These are phyloP conservation scores for Penicillium sp. DNA, from an alignment of 2,329 filamentous ascomycete genomes.

Conservation along the genomic window DNA sequence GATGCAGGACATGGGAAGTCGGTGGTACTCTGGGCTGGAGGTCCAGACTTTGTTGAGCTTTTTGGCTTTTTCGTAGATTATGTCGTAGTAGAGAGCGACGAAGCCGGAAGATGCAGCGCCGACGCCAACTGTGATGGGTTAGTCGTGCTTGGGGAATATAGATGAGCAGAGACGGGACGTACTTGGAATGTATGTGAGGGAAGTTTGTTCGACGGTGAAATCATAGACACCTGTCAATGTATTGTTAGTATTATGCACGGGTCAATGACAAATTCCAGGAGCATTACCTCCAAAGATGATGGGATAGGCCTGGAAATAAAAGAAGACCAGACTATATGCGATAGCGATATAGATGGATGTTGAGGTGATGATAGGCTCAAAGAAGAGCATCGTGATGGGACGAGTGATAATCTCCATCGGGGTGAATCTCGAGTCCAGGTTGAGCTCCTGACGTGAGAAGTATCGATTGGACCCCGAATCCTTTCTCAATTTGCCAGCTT, in stretches of 20 bases:
- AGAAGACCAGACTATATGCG: constrained; percentile 66
- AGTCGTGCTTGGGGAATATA: background rate
- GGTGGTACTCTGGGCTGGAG: constrained; percentile 56
- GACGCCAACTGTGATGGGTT: constrained; percentile 49
- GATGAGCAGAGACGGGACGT: constrained; percentile 1
- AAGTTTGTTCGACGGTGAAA: constrained; percentile 62
- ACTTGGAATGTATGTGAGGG: constrained; percentile 65
- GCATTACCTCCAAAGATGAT: constrained; percentile 60
- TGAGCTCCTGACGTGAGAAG: constrained; percentile 58
- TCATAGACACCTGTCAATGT: constrained; percentile 53
- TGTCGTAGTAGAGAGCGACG: constrained; percentile 66
- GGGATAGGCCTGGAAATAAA: constrained; percentile 74
- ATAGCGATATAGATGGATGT: constrained; percentile 69
- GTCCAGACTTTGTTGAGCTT: constrained; percentile 56
- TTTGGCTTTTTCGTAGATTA: constrained; percentile 54
- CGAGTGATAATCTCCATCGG: constrained; percentile 68
- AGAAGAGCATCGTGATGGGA: constrained; percentile 68
- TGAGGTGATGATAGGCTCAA: constrained; percentile 70
- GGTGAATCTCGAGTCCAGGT: constrained; percentile 52
- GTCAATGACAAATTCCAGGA: background rate
- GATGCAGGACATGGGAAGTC: constrained; percentile 68
- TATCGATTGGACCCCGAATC: constrained; percentile 51
- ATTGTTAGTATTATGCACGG: background rate
- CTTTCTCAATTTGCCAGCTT: constrained; percentile 58
- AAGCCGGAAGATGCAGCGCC: constrained; percentile 60